Base-by-base conservation (phyloP, 2,329 filamentous ascomycete species). In the Lasiodiplodia gonubiensis region DNA sequence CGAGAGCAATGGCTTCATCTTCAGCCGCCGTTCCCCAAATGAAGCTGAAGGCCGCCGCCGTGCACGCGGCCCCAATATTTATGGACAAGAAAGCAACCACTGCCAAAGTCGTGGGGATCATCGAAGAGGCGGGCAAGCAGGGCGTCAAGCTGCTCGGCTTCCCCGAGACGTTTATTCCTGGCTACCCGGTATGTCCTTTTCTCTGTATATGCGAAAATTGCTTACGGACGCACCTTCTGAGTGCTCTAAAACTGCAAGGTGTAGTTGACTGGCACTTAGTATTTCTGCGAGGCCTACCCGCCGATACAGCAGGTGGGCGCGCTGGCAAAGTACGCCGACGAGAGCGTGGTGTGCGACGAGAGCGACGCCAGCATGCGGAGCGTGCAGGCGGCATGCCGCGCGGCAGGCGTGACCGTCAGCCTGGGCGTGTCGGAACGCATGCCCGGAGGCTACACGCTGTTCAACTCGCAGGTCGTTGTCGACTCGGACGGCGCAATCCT, bases 31-130 rank as follows among this genome's bases (percentile, higher is more conserved):
- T 27, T 7, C 42, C 42, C 27, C 25, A 18, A 12, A 49, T 49
- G 42, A 78, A 76, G 61, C 73, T 78, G 72, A 77, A 73, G 59
- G 77, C 73, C 37, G 77, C 76, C n/a, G 77, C 77, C 2, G 77
- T 74, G 11, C 77, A 79, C 57, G 77, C 76, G 2, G 75, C 77
- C 11, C 77, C 77, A 12, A 73, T 78, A 12, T 79, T 74, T 69
- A 79, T 79, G 77, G 69, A 79, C 71, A 79, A 79, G 67, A 70
- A 68, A 1, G 75, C 74, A 3, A 78, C 76, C 2, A 75, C 75
- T 53, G 71, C 70, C 54, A 78, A 79, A 64, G 75, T 75, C 18
- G 61, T 78, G 18, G 52, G 65, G 8, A 70, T 79, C 48, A 77
- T 79, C 49, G 74, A 78, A 67, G 72, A 78, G 66, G 76, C 76